Evolutionary conservation across 306 rosid genomes (phyloP).

Genomic region (Vigna reflexopilosa): DNA sequence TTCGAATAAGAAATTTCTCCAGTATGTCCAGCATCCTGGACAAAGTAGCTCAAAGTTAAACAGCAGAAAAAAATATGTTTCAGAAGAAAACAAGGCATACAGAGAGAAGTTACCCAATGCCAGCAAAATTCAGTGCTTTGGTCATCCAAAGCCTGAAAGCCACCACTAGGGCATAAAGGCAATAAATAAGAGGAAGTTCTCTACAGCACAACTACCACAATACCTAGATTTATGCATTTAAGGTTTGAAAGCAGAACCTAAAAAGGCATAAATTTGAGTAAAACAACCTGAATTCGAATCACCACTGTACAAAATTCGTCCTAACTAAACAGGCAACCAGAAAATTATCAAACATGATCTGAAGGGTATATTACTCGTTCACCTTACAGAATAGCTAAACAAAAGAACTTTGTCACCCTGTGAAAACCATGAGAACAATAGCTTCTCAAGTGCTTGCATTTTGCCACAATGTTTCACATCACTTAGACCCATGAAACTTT

Average conservation of each 20-base stretch:
- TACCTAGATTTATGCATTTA: not conserved
- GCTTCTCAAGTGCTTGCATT: constrained; percentile 89
- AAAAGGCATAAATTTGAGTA: constrained; percentile 14
- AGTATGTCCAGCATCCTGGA: constrained; percentile 92
- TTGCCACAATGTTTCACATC: constrained; percentile 91
- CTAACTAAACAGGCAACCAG: constrained; percentile 1
- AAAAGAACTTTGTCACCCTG: constrained; percentile 92
- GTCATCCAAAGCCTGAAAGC: constrained; percentile 13
- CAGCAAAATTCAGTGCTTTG: constrained; percentile 16
- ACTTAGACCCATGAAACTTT: constrained; percentile 93
- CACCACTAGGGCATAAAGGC: constrained; percentile 20
- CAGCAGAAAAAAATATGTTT: constrained; percentile 22
- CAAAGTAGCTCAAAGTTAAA: constrained; percentile 48
- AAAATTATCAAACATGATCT: constrained; percentile 28
- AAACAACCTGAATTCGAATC: constrained; percentile 15
- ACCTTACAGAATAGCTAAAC: constrained; percentile 98
- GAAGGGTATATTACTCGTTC: constrained; percentile 51
- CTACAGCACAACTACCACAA: not conserved
- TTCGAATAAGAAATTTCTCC: constrained; percentile 87
- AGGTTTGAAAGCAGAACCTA: constrained; percentile 30
- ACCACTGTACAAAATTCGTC: constrained; percentile 22
- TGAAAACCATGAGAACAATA: constrained; percentile 75
- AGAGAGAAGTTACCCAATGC: constrained; percentile 29
- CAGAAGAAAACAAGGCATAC: not conserved
- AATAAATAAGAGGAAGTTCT: constrained; percentile 11